phyloP scores from a whole-genome alignment of 2,329 filamentous ascomycete genomes.

The Hypoxylon sp. region DNA sequence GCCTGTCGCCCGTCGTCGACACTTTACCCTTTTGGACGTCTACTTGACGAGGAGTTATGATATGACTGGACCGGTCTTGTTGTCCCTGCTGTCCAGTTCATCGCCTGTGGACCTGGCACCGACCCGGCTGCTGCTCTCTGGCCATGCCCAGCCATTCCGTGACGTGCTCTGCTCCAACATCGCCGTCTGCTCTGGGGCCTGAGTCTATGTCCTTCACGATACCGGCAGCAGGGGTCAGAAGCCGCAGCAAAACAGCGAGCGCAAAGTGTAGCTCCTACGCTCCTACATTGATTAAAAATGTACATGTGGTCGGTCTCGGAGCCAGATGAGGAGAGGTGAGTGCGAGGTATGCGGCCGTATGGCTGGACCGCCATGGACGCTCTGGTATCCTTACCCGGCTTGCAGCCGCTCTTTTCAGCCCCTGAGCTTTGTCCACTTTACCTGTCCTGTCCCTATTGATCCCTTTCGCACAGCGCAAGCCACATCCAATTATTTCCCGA shows the following conservation, averaged over 20 bases:
- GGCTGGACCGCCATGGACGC: slow-evolving; percentile 21
- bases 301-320: slow-evolving; percentile 30
- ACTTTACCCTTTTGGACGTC: slow-evolving; percentile 31
- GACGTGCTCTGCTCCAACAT: slow-evolving; percentile 3
- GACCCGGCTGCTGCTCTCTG: neutral
- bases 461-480: slow-evolving; percentile 30
- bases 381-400: slow-evolving; percentile 22
- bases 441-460: slow-evolving; percentile 23
- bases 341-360: slow-evolving; percentile 20
- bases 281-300: slow-evolving; percentile 30
- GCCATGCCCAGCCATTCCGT: slow-evolving; percentile 7
- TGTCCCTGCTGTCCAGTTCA: slow-evolving; percentile 9
- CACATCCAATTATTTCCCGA: slow-evolving; percentile 28
- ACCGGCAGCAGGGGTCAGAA: slow-evolving; percentile 18
- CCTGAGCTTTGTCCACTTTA: slow-evolving; percentile 32
- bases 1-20: slow-evolving; percentile 24
- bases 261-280: slow-evolving; percentile 28
- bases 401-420: slow-evolving; percentile 31
- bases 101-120: slow-evolving; percentile 11
- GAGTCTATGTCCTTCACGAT: slow-evolving; percentile 15
- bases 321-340: slow-evolving; percentile 9
- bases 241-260: slow-evolving; percentile 7
- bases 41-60: slow-evolving; percentile 23
- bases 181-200: slow-evolving; percentile 18
- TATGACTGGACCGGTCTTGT: slow-evolving; percentile 29